Base-by-base conservation (phyloP, 2,329 filamentous ascomycete species). In the Chaetothyriales sp. region DNA sequence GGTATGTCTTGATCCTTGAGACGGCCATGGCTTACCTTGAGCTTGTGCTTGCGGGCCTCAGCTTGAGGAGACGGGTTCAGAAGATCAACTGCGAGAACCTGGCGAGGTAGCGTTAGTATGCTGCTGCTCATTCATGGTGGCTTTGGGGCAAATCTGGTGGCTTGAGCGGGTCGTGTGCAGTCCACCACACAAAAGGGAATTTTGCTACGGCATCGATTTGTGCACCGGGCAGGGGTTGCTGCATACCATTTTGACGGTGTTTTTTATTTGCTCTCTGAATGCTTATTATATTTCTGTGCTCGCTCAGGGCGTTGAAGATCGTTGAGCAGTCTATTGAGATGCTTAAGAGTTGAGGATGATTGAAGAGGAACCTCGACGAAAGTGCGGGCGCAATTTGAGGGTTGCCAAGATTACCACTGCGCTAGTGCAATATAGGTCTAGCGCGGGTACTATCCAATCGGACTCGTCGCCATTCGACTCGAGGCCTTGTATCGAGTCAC, bases 41-140 rank as follows among this genome's bases (percentile, higher is more conserved):
- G 88, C 88, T 98, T 98, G 87, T 98, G 92, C 86, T 97, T 97
- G 80, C 89, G 88, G 71, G 89, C 89, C 86, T 98, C 92, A 75
- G 90, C 83, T 76, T 88, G 87, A 77, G 90, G 86, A 72, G 86
- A 86, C 72, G 92, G 92, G 88, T 98, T 97, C 77, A 98, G 85
- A 70, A 98, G 89, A 82, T 98, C 92, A 81, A 97, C 87, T 76
- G 92, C 92, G 85, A 98, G 89, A 94, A 97, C 90, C 92, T 97
- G 71, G 63, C 46, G 55, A 57, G 57, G 63, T 63, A 44, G 44
- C 49, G 53, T 57, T 52, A 59, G 51, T 44, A 49, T 51, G 44
- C 15, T 45, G 20, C 51, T 6, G 20, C 49, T 51, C 9, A 29
- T 29, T 50, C 51, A 49, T 46, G 50, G 54, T 51, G 48, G 43